These are phyloP conservation scores for Hemileccinum rubropunctum DNA, from an alignment of 768 basidiomycete species.

Conservation along the genomic window DNA sequence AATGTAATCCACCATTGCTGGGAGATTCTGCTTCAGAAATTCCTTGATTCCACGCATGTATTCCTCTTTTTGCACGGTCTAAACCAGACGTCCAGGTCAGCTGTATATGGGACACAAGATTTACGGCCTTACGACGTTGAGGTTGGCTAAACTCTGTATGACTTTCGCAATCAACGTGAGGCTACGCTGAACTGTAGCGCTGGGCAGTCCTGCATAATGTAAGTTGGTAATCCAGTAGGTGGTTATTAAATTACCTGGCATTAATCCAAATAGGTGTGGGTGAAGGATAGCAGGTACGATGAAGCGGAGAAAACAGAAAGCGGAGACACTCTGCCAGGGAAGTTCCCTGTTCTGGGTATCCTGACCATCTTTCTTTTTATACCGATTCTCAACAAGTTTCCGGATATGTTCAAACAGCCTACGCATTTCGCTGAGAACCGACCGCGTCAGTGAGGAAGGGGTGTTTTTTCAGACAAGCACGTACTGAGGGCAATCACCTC, in stretches of 20 bases:
- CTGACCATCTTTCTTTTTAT: constrained; percentile 39
- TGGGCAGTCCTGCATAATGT: constrained; percentile 57
- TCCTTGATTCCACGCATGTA: constrained; percentile 76
- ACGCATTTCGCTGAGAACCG: constrained; percentile 61
- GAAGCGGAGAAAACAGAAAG: constrained; percentile 87
- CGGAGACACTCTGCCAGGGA: constrained; percentile 81
- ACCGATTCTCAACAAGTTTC: constrained; percentile 66
- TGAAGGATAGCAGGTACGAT: constrained; percentile 89
- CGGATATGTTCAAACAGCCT: constrained; percentile 67
- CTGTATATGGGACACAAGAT: neutral
- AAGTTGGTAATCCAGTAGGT: constrained; percentile 4
- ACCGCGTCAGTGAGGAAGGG: constrained; percentile 3
- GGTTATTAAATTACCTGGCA: constrained; percentile 49
- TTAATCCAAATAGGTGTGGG: constrained; percentile 80
- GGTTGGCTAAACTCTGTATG: constrained; percentile 85
- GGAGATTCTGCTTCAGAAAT: constrained; percentile 61
- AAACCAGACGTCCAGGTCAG: constrained; percentile 3
- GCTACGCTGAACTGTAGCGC: constrained; percentile 67
- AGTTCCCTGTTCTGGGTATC: constrained; percentile 51
- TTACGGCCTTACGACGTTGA: constrained; percentile 57
- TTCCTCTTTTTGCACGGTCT: constrained; percentile 74
- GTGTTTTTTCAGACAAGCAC: constrained; percentile 28
- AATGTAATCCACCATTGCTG: constrained; percentile 80
- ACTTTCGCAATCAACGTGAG: constrained; percentile 84
- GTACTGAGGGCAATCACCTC: constrained; percentile 72